Evolutionary conservation across 179 eudicot species (phyloP).

Genomic region (Carnegiea gigantea): DNA sequence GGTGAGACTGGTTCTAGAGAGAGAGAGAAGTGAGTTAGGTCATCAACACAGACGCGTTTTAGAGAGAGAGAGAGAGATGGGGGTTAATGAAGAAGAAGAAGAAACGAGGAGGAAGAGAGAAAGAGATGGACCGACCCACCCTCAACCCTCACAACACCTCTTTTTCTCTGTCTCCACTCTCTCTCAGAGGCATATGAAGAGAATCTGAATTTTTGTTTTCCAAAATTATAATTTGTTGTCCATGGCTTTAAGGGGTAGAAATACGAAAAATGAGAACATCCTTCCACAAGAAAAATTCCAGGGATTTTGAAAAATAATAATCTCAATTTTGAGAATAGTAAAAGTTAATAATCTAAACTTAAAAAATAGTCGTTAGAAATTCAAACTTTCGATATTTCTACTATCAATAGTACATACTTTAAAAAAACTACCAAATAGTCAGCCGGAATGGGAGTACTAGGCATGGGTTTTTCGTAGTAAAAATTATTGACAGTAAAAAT

Average conservation of each 20-base stretch:
- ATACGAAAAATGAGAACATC: not conserved
- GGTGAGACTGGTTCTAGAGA: constrained; percentile 15
- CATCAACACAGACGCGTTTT: constrained; percentile 24
- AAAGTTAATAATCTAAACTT: too few relatives aligned
- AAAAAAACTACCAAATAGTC: too few relatives aligned
- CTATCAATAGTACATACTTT: too few relatives aligned
- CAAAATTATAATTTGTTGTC: not conserved
- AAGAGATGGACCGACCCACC: constrained; percentile 22
- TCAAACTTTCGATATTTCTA: too few relatives aligned
- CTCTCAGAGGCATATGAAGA: constrained; percentile 6
- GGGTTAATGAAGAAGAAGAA: not conserved
- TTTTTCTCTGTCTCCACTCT: not conserved
- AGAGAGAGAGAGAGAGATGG: not conserved
- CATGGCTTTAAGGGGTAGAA: not conserved
- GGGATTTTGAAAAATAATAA: too few relatives aligned
- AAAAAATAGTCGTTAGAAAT: too few relatives aligned
- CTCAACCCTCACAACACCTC: constrained; percentile 12
- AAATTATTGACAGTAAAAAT: too few relatives aligned
- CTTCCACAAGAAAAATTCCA: too few relatives aligned
- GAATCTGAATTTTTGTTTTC: constrained; percentile 12
- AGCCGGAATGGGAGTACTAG: too few relatives aligned
- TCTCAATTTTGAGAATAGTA: too few relatives aligned
- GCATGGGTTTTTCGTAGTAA: too few relatives aligned
- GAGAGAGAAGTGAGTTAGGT: constrained; percentile 31
- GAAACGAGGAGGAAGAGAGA: constrained; percentile 1